These are phyloP conservation scores for Phytophthora constricta DNA, from an alignment of 352 stramenopile species.

Conservation along the genomic window DNA sequence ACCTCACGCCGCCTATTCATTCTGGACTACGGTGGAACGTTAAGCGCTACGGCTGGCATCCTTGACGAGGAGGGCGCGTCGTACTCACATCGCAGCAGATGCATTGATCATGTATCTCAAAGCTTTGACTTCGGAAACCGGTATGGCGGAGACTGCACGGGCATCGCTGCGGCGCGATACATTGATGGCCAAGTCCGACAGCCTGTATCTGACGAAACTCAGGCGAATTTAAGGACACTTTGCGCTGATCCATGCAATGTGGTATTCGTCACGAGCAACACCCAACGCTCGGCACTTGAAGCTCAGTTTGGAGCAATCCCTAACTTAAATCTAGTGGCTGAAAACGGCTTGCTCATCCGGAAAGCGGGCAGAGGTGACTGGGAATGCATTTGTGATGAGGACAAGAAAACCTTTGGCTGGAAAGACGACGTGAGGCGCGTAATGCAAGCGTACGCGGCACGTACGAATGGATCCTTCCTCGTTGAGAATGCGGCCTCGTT, in stretches of 20 bases:
- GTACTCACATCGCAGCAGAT: conserved; percentile 16
- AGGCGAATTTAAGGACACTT: conserved; percentile 59
- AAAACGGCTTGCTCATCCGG: conserved; percentile 76
- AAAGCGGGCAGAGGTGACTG: conserved; percentile 41
- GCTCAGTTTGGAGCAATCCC: conserved; percentile 58
- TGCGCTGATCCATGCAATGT: conserved; percentile 67
- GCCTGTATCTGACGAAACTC: conserved; percentile 61
- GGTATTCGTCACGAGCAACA: conserved; percentile 76
- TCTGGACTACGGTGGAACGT: conserved; percentile 98
- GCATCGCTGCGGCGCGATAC: conserved; percentile 41
- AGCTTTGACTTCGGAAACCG: conserved; percentile 17
- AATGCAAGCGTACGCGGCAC: conserved; percentile 97
- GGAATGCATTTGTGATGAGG: conserved; percentile 70
- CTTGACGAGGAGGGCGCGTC: conserved; percentile 76
- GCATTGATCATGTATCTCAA: conserved; percentile 11
- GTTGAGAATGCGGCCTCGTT: conserved; percentile 97
- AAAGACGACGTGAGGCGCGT: conserved; percentile 94
- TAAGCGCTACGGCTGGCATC: conserved; percentile 79
- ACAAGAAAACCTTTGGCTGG: conserved; percentile 88
- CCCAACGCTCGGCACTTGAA: conserved; percentile 59
- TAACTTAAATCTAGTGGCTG: conserved; percentile 65
- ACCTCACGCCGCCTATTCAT: conserved; percentile 91
- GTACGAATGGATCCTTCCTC: conserved; percentile 98
- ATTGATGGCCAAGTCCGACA: conserved; percentile 77
- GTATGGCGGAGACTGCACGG: conserved; percentile 25